These are phyloP conservation scores for Arabidopsis hybrid DNA, from an alignment of 441 rosid species.

Conservation along the genomic window DNA sequence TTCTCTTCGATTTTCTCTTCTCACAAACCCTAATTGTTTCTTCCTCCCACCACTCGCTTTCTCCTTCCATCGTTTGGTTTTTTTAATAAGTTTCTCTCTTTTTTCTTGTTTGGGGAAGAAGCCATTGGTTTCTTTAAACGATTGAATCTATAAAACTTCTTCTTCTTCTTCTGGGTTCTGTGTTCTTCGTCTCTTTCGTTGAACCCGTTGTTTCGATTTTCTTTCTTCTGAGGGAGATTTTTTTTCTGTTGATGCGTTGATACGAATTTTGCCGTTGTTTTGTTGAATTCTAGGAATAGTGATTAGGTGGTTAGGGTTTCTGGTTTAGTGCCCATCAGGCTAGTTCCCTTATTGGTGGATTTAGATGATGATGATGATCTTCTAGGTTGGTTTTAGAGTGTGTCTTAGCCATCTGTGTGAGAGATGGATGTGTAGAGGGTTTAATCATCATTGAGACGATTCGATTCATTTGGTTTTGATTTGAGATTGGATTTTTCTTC, in stretches of 20 bases:
- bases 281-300: constrained; percentile 50
- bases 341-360: constrained; percentile 38
- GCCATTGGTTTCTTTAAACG: constrained; percentile 53
- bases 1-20: background rate
- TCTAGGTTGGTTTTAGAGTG: constrained; percentile 34
- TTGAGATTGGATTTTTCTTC: constrained; percentile 16
- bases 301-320: constrained; percentile 55
- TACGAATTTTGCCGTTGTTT: constrained; percentile 21
- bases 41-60: constrained; percentile 2
- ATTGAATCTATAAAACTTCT: constrained; percentile 24
- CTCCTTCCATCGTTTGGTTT: constrained; percentile 14
- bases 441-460: constrained; percentile 29
- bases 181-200: constrained; percentile 10
- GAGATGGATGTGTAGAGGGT: constrained; percentile 60
- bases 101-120: constrained; percentile 25
- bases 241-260: constrained; percentile 8
- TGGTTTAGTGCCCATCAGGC: constrained; percentile 36
- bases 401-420: constrained; percentile 57
- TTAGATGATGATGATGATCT: constrained; percentile 47
- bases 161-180: background rate
- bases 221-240: constrained; percentile 23
- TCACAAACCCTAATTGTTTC: constrained; percentile 44
- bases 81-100: background rate
- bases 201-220: constrained; percentile 25
- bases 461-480: background rate